These are phyloP conservation scores for Marvania coccoides DNA, from an alignment of 139 green algal species.

Conservation along the genomic window DNA sequence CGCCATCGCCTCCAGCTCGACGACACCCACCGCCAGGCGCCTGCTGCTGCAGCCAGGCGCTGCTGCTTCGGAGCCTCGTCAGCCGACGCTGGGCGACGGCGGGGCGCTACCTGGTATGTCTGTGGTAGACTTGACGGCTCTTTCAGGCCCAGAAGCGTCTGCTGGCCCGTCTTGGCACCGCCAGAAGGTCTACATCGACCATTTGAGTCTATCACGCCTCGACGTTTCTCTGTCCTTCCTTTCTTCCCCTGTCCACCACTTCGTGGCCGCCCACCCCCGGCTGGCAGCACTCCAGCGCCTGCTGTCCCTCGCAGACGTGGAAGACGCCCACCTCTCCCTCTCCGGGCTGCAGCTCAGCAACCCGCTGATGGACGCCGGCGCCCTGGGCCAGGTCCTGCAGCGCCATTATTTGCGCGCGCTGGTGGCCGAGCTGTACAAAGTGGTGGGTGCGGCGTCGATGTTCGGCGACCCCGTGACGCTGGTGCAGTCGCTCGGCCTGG, in stretches of 20 bases:
- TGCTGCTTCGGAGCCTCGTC: no score
- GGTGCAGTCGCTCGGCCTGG: slow-evolving; percentile 43
- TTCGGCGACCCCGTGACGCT: slow-evolving; percentile 42
- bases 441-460: slow-evolving; percentile 35
- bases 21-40: no score
- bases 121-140: no score
- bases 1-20: no score
- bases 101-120: no score
- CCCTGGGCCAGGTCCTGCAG: slow-evolving; percentile 46
- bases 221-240: slow-evolving; percentile 52
- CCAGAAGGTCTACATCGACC: slow-evolving; percentile 56
- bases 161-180: not conserved
- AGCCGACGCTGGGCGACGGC: no score
- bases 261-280: not conserved
- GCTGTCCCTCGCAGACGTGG: slow-evolving; percentile 58
- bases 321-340: slow-evolving; percentile 66
- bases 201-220: slow-evolving; percentile 38
- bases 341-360: slow-evolving; percentile 40
- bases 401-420: slow-evolving; percentile 54
- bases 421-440: slow-evolving; percentile 57
- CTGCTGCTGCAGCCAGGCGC: no score
- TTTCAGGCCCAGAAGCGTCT: not conserved
- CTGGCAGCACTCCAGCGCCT: slow-evolving; percentile 30
- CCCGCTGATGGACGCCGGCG: slow-evolving; percentile 44
- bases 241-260: slow-evolving; percentile 28